Conservation (phyloP, 2,329 filamentous ascomycete species). For the Ophiosphaerella korrae region DNA sequence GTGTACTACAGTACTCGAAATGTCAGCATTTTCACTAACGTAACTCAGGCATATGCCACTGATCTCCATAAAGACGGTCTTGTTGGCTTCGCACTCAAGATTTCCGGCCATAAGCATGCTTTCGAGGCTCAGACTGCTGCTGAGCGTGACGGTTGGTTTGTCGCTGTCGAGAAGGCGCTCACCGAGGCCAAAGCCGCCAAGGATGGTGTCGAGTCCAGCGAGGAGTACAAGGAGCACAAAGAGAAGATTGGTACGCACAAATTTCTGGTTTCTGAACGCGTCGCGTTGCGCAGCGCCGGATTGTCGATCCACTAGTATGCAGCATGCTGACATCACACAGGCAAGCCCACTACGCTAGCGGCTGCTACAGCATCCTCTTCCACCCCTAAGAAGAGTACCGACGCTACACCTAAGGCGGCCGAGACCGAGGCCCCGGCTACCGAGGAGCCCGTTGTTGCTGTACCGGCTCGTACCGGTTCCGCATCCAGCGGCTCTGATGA, state of each 20-base stretch:
- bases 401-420: conserved; percentile 49
- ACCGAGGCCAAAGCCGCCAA: conserved; percentile 80
- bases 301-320: conserved; percentile 37
- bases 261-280: conserved; percentile 4
- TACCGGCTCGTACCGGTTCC: conserved; percentile 45
- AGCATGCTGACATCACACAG: conserved; percentile 46
- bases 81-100: conserved; percentile 83
- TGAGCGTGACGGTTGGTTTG: conserved; percentile 92
- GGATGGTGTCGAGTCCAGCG: conserved; percentile 73
- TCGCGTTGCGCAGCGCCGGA: conserved; percentile 27
- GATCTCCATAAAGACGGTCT: conserved; percentile 77
- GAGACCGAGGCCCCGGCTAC: conserved; percentile 36
- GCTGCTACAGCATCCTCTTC: conserved; percentile 48
- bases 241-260: conserved; percentile 67
- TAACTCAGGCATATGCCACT: conserved; percentile 62
- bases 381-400: conserved; percentile 55
- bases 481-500: conserved; percentile 51
- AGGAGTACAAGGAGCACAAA: conserved; percentile 85
- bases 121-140: conserved; percentile 77
- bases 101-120: conserved; percentile 86
- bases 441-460: conserved; percentile 21
- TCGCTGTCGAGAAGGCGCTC: conserved; percentile 64
- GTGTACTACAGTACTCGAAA: conserved; percentile 46
- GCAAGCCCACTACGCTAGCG: conserved; percentile 48
- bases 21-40: conserved; percentile 39